A percentile compares a stretch with the other conserved stretches of the same genome.
These are phyloP conservation scores for Kwoniella dejecticola DNA, from an alignment of 768 basidiomycete species.

Conservation along the genomic window DNA sequence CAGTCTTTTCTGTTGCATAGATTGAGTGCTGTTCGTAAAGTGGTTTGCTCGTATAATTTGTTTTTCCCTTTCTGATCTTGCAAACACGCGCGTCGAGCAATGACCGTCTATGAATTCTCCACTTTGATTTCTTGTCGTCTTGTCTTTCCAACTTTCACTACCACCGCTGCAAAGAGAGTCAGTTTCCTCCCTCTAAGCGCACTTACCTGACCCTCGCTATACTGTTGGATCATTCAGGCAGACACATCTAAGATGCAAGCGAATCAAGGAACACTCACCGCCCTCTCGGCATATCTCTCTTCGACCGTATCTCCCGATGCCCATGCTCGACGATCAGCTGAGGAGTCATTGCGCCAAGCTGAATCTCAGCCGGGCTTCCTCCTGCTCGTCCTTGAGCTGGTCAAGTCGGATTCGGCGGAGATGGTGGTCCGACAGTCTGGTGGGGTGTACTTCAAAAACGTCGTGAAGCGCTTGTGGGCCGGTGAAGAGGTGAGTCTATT, in stretches of 20 bases:
- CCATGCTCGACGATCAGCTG: slow-evolving; percentile 74
- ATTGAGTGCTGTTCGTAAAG: neutral
- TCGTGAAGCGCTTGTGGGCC: slow-evolving; percentile 82
- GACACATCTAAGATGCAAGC: slow-evolving; percentile 27
- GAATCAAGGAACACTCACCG: slow-evolving; percentile 37
- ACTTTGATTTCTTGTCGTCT: slow-evolving; percentile 1
- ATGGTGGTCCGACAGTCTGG: slow-evolving; percentile 77
- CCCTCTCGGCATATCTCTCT: slow-evolving; percentile 57
- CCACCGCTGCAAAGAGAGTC: too few species aligned
- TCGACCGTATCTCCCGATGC: slow-evolving; percentile 71
- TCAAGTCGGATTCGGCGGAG: slow-evolving; percentile 63
- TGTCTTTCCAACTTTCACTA: neutral
- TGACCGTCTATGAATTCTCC: neutral
- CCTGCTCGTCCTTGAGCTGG: slow-evolving; percentile 72
- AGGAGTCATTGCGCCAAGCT: slow-evolving; percentile 69
- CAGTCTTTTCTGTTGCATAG: neutral
- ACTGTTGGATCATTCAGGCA: too few species aligned
- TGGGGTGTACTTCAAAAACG: slow-evolving; percentile 89
- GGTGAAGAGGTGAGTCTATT: slow-evolving; percentile 63
- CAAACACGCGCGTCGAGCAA: neutral
- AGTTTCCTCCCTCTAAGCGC: too few species aligned
- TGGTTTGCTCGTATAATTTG: neutral
- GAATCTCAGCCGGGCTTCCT: slow-evolving; percentile 78
- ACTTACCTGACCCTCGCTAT: too few species aligned
- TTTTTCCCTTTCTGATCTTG: neutral